phyloP scores from a whole-genome alignment of 2,329 filamentous ascomycete species.

The Passalora sequoiae region DNA sequence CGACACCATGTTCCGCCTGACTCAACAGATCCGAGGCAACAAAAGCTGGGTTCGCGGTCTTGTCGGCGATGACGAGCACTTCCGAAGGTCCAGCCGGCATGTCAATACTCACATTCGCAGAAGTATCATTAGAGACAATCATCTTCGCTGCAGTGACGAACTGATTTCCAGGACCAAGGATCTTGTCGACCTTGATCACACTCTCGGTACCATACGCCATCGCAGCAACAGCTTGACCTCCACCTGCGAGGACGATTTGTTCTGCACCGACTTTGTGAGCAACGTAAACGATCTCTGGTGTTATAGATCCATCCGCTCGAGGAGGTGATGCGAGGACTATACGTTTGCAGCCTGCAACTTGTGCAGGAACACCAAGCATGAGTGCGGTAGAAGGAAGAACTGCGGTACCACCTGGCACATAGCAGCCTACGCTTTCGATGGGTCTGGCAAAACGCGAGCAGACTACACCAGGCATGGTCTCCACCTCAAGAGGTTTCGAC shows the following conservation, averaged over 20 bases:
- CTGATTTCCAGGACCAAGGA: constrained; percentile 93
- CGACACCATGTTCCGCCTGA: constrained; percentile 93
- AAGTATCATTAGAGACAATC: constrained; percentile 95
- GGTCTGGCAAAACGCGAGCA: constrained; percentile 89
- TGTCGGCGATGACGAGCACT: constrained; percentile 91
- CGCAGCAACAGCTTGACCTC: constrained; percentile 90
- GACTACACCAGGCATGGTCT: constrained; percentile 95
- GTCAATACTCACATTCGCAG: constrained; percentile 89
- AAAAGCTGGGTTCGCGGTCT: constrained; percentile 82
- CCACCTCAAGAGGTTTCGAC: constrained; percentile 72
- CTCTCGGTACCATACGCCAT: constrained; percentile 97
- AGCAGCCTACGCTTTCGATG: constrained; percentile 93
- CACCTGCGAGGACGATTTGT: constrained; percentile 90
- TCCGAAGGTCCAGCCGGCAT: constrained; percentile 98
- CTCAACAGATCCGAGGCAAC: constrained; percentile 91
- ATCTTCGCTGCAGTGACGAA: constrained; percentile 99
- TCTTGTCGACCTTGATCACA: constrained; percentile 96
- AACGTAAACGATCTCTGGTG: constrained; percentile 94
- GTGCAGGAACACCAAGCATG: constrained; percentile 95
- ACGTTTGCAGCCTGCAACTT: constrained; percentile 93
- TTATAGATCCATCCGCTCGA: constrained; percentile 80
- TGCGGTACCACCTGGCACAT: constrained; percentile 91
- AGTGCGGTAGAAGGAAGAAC: constrained; percentile 95
- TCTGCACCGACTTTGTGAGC: constrained; percentile 96
- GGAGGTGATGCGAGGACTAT: constrained; percentile 92